Evolutionary conservation across 768 basidiomycete species (phyloP), one percentile per base, ranked within the genome.

Genomic region (Auricularia cornea): DNA sequence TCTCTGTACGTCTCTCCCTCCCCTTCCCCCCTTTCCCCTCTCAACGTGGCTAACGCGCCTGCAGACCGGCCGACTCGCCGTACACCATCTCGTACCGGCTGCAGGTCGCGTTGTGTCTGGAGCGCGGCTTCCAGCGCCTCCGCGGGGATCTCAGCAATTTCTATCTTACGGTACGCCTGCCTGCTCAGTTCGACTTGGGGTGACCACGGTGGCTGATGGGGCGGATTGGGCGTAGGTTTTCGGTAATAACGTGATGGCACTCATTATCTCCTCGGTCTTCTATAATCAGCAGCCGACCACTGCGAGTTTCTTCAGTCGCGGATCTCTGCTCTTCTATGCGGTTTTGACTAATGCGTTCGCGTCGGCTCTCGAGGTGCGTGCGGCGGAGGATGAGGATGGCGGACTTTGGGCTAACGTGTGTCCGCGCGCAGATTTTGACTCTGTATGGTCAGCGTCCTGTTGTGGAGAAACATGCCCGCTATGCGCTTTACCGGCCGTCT

Each of bases 21-120:
- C 20, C 18, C 16, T 20, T 20, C 5, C 12, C 23, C 20, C 5
- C 20, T 1, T 6, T 18, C 44, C 16, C 5, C 11, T 5, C 44
- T 48, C 20, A 48, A n/a, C n/a, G n/a, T n/a, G n/a, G n/a, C n/a
- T 20, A 18, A 23, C 20, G 6, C 16, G 3, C 23, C 11, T 48
- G 3, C 20, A 48, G 44, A 18, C 23, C 26, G 26, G 6, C 18
- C 54, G 68, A 70, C 54, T 75, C 76, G 0, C 75, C 80, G 0
- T 83, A 80, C 69, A 78, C 75, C 16, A 70, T 84, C 31, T 81
- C 79, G 0, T 76, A 79, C 48, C 74, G 70, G 1, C 76, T 74
- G 67, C 83, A 84, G 66, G 69, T 82, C 62, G 70, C 73, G 28
- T 71, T 80, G 4, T 81, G 80, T 62, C 74, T 83, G 62, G 65